Evolutionary conservation across 1,139 yeast genomes (phyloP).

Genomic region (Geotrichum candidum): DNA sequence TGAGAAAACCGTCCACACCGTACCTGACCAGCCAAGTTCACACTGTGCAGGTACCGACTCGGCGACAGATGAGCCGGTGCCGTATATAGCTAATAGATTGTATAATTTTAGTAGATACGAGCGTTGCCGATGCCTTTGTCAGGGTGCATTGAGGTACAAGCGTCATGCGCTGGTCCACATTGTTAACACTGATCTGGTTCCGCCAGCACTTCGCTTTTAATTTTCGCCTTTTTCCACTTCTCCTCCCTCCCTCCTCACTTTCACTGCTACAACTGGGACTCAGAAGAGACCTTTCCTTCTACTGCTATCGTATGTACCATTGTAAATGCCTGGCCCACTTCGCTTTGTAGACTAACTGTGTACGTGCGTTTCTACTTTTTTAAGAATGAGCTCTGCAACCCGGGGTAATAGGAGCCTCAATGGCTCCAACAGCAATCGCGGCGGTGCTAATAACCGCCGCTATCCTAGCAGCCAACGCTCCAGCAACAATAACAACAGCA

Average conservation of each 20-base stretch:
- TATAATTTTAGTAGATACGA: too few species aligned
- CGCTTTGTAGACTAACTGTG: neutral
- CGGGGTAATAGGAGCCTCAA: slow-evolving; percentile 11
- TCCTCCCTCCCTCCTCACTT: neutral
- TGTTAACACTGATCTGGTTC: too few species aligned
- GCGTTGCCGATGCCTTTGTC: too few species aligned
- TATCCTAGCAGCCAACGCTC: neutral
- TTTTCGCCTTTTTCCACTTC: neutral
- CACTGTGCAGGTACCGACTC: too few species aligned
- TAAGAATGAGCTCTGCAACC: slow-evolving; percentile 13
- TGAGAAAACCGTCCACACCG: too few species aligned
- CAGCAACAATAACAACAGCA: slow-evolving; percentile 1
- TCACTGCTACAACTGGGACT: neutral
- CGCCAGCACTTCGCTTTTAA: neutral
- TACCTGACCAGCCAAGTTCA: too few species aligned
- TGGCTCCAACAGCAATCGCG: slow-evolving; percentile 4
- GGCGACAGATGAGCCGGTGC: too few species aligned
- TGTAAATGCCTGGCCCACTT: neutral
- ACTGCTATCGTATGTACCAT: neutral
- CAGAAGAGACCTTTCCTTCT: neutral
- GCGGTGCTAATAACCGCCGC: slow-evolving; percentile 7
- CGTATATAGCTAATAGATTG: too few species aligned
- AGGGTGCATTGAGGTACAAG: too few species aligned
- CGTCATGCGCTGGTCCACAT: too few species aligned
- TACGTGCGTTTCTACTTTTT: neutral